Evolutionary conservation across 371 early-diverging fungal genomes (phyloP), one percentile per base, ranked within the genome.

Genomic region (Mortierella sp.): DNA sequence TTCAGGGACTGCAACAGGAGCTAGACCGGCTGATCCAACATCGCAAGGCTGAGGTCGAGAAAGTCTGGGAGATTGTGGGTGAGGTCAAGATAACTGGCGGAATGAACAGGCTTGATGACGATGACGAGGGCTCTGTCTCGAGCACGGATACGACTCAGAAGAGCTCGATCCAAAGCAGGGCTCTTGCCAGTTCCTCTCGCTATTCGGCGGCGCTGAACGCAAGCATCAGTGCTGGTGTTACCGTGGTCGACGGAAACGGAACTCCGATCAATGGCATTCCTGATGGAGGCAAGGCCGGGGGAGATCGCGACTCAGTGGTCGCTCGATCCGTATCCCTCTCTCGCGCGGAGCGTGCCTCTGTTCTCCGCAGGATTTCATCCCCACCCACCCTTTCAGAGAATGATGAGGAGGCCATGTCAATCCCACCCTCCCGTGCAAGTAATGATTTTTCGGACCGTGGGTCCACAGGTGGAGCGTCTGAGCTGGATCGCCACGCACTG

Each of bases 31-130:
- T 86, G 52, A 82, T 88, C 8, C 79, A 83, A 24, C 84, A 84
- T 48, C 82, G 87, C 21, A 86, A 86, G 66, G 85, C 82, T 27
- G 88, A 88, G 50, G 84, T 88, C 4, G 81, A 85, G 39, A 86
- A 86, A 59, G 85, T 88, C 12, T 86, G 88, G 88, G 85, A 86
- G 47, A 86, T 88, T 15, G 86, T 86, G 0, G 84, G 84, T 37
- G 87, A 86, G 53, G 88, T 88, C 1, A 59, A 27, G 57, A 58
- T 56, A 15, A 59, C 41, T 4, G 62, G 55, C 32, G 64, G 56
- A 21, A 5, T 67, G 47, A 63, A 50, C 26, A 41, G 44, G 42
- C 12, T 54, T 32, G 64, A 64, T 19, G 64, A 62, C 6, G 68
- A 73, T 17, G 68, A 73, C 17, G 57, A 56, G 28, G 69, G 52